Evolutionary conservation across 345 rosid genomes (phyloP), one percentile per base, ranked within the genome.

Genomic region (Eucalyptus pauciflora): DNA sequence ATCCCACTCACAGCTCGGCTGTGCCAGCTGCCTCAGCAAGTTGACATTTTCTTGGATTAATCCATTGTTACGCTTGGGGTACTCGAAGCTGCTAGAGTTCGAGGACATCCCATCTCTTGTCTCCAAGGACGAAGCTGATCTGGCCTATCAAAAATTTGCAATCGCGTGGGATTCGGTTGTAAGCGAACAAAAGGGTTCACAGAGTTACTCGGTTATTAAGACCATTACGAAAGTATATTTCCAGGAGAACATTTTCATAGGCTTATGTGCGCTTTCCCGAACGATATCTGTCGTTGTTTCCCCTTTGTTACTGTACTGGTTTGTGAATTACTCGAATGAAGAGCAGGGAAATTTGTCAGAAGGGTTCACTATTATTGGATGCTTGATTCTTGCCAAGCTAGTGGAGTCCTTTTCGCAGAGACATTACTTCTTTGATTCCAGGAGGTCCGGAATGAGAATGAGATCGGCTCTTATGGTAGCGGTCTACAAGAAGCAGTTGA

Each of bases 401-500:
- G 94, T 94, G 16, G 98, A 97, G 89, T 95, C 97, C 43, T 90
- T 97, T 62, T 92, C 96, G 25, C 96, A 94, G 92, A 94, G 99
- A 92, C 95, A 7, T 86, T 96, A 94, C 92, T 95, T 76, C 90
- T 97, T 96, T 87, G 91, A 87, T 87, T 88, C 97, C 5, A 95
- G 97, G 89, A 92, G 96, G 94, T 94, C 94, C 0, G 97, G 98
- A 71, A 90, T 95, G 99, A 93, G 93, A 87, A 93, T 97, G 90
- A 95, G 97, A 91, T 97, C 98, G 46, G 94, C 95, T 10, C 60
- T 97, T 43, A 95, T 95, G 96, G 96, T 93, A 37, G 97, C 96
- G 86, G 89, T 95, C 16, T 95, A 94, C 37, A 91, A 89, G 67
- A 95, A 96, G 93, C 97, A 93, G 93, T 92, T 95, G 14, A 95